phyloP scores from a whole-genome alignment of 495 filamentous ascomycete species.

The Viridothelium virens region DNA sequence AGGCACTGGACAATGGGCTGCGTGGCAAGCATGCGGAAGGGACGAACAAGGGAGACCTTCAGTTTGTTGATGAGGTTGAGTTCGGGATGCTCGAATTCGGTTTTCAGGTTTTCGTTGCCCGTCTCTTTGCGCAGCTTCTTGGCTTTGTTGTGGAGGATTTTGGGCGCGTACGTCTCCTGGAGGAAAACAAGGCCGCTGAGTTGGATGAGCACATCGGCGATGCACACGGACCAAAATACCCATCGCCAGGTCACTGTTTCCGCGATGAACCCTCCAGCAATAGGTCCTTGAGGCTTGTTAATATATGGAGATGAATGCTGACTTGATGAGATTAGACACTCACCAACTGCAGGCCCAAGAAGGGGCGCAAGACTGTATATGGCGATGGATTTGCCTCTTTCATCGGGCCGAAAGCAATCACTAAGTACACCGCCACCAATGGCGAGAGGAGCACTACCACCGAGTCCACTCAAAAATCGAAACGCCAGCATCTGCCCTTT shows the following conservation, averaged over 20 bases:
- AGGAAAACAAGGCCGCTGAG: constrained; percentile 57
- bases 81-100: constrained; percentile 50
- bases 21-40: constrained; percentile 43
- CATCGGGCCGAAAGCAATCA: constrained; percentile 35
- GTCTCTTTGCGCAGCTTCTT: constrained; percentile 54
- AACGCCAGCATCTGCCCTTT: constrained; percentile 35
- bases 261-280: constrained; percentile 49
- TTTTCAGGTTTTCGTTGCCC: constrained; percentile 53
- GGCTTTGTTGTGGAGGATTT: constrained; percentile 51
- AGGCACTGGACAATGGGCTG: constrained; percentile 50
- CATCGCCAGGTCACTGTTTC: constrained; percentile 49
- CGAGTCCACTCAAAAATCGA: constrained; percentile 37
- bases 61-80: constrained; percentile 29
- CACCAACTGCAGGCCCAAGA: constrained; percentile 37
- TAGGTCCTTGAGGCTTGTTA: constrained; percentile 19
- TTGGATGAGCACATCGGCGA: constrained; percentile 56
- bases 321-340: not conserved
- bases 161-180: constrained; percentile 62
- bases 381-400: constrained; percentile 36
- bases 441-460: constrained; percentile 37
- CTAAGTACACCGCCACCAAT: constrained; percentile 37
- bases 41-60: constrained; percentile 32
- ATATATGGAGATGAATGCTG: not conserved
- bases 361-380: constrained; percentile 37
- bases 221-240: constrained; percentile 43